Conservation (phyloP, 2,329 filamentous ascomycete species). For the Pleomassaria siparia region DNA sequence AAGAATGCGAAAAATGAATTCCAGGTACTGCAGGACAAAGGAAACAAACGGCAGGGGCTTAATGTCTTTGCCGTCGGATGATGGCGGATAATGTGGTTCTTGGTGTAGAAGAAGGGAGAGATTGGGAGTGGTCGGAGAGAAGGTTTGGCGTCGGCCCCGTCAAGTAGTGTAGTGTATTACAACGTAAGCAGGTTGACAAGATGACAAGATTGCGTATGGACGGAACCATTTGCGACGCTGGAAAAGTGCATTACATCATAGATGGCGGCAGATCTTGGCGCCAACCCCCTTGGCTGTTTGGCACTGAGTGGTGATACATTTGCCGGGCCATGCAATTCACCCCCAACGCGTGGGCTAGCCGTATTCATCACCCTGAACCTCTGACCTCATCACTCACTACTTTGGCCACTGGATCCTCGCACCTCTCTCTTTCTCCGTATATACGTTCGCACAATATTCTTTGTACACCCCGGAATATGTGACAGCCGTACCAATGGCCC, state of each 20-base stretch:
- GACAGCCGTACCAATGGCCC: conserved; percentile 21
- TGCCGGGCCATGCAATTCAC: neutral
- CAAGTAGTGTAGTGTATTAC: conserved; percentile 4
- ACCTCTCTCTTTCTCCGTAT: too few species aligned
- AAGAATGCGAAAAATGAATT: conserved; percentile 1
- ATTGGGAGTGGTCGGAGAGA: conserved; percentile 3
- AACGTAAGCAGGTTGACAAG: conserved; percentile 13
- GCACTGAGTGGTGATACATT: neutral
- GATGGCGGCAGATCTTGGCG: conserved; percentile 4
- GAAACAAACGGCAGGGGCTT: conserved; percentile 12
- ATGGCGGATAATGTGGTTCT: conserved; percentile 23
- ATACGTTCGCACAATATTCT: neutral
- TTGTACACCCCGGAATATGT: conserved; percentile 29
- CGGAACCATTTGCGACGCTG: conserved; percentile 7
- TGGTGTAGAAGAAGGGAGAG: conserved; percentile 7
- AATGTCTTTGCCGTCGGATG: conserved; percentile 27
- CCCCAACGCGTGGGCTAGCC: neutral
- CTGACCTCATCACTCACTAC: conserved; percentile 21
- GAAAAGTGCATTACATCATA: conserved; percentile 13
- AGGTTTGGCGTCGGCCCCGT: conserved; percentile 1
- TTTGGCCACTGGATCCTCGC: neutral
- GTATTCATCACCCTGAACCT: conserved; percentile 4
- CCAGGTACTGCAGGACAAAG: conserved; percentile 6
- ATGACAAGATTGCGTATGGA: neutral
- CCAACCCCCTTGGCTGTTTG: neutral